These are phyloP conservation scores for Pseudohyphozyma bogoriensis DNA, from an alignment of 768 basidiomycete species.

Conservation along the genomic window DNA sequence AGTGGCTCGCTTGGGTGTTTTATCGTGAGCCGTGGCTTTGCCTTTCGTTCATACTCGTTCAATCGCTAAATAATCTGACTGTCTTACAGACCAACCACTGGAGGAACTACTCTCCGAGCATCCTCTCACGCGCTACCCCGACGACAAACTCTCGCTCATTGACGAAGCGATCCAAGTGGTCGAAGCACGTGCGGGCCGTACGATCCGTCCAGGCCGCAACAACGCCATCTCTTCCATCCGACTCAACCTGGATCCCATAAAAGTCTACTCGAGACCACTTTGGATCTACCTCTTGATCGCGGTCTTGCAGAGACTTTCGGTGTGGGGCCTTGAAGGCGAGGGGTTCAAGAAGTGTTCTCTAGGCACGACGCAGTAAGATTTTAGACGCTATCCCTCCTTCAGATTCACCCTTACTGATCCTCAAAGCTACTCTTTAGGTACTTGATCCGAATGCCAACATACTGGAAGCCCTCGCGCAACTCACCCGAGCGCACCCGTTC, in stretches of 20 bases:
- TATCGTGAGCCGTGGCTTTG: conserved; percentile 9
- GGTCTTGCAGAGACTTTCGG: conserved; percentile 13
- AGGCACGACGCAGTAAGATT: too few relatives aligned
- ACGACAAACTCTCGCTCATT: conserved; percentile 21
- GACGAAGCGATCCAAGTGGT: conserved; percentile 28
- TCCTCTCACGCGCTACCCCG: conserved; percentile 3
- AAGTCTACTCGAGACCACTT: conserved; percentile 56
- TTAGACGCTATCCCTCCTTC: conserved; percentile 47
- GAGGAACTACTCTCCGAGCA: conserved; percentile 23
- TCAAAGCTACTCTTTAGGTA: conserved; percentile 41
- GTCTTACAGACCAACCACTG: conserved; percentile 5
- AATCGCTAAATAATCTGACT: not conserved
- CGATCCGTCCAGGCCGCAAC: conserved; percentile 22
- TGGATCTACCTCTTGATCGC: conserved; percentile 41
- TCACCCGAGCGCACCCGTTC: conserved; percentile 42
- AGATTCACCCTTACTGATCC: not conserved
- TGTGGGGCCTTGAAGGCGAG: conserved; percentile 9
- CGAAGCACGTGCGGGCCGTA: conserved; percentile 25
- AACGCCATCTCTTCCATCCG: conserved; percentile 46
- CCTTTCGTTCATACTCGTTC: not conserved
- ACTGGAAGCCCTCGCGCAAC: conserved; percentile 53
- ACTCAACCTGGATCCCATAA: conserved; percentile 67
- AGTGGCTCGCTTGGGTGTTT: conserved; percentile 33
- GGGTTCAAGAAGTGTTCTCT: conserved; percentile 29
- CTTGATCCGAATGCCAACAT: conserved; percentile 57